These are phyloP conservation scores for Alopecurus myosuroides DNA, from an alignment of 176 grass and related monocot genomes.

Conservation along the genomic window DNA sequence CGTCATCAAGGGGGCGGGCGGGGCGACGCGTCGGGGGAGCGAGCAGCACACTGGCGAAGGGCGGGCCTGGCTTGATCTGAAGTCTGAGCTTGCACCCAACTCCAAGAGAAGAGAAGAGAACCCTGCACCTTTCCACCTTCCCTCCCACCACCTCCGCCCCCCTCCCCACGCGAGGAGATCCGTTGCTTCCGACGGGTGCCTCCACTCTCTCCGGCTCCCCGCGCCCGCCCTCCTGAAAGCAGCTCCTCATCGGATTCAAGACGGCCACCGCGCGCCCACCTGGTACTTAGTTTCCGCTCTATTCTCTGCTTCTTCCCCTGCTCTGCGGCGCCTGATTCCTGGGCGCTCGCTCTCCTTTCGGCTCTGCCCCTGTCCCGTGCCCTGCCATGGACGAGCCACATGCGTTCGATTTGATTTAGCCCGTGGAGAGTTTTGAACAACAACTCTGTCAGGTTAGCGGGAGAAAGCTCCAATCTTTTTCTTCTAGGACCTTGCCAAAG, in stretches of 20 bases:
- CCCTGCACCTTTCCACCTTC: constrained; percentile 47
- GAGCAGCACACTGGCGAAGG: constrained; percentile 26
- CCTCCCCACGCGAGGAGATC: constrained; percentile 12
- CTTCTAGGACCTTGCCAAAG: not conserved
- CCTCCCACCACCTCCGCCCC: not conserved
- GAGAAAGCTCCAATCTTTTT: constrained; percentile 4
- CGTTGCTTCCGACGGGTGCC: constrained; percentile 61
- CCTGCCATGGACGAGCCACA: not conserved
- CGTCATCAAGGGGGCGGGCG: not conserved
- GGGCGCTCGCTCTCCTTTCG: not conserved
- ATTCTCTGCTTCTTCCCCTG: not conserved
- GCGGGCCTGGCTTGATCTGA: constrained; percentile 10
- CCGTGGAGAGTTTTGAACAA: not conserved
- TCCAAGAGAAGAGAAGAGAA: constrained; percentile 1
- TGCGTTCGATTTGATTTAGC: constrained; percentile 1
- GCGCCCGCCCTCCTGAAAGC: constrained; percentile 39
- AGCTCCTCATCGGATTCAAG: constrained; percentile 39
- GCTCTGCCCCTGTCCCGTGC: not conserved
- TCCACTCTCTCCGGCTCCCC: constrained; percentile 27
- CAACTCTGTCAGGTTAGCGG: constrained; percentile 6
- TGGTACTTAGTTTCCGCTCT: not conserved
- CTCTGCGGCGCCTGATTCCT: not conserved
- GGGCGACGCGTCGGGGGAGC: not conserved
- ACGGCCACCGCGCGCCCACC: not conserved
- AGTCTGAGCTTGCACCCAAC: constrained; percentile 17